phyloP scores from a whole-genome alignment of 495 filamentous ascomycete species.

The Sabuloglossum arenarium region DNA sequence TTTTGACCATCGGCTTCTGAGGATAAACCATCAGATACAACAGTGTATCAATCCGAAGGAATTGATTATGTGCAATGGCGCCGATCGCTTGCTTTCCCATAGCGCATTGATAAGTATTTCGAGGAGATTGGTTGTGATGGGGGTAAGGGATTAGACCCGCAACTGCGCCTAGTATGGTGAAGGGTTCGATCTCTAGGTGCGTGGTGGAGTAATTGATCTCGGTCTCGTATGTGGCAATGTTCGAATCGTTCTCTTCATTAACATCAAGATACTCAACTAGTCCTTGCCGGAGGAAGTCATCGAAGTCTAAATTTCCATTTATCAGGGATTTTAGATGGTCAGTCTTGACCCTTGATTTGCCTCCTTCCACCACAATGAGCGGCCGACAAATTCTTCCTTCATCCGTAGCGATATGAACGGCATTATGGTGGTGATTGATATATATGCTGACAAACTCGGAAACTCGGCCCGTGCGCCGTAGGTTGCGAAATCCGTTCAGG shows the following conservation, averaged over 20 bases:
- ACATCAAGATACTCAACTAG: constrained; percentile 93
- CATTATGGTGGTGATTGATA: constrained; percentile 77
- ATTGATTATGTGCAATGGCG: constrained; percentile 92
- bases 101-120: constrained; percentile 98
- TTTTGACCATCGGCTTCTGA: constrained; percentile 93
- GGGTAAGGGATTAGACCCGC: constrained; percentile 94
- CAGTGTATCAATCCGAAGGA: constrained; percentile 83
- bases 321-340: constrained; percentile 59
- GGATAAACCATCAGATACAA: constrained; percentile 95
- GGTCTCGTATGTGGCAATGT: constrained; percentile 73
- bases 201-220: constrained; percentile 59
- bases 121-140: constrained; percentile 96
- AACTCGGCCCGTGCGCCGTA: constrained; percentile 70
- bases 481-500: constrained; percentile 55
- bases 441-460: constrained; percentile 91
- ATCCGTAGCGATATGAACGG: constrained; percentile 89
- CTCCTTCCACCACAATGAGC: constrained; percentile 79
- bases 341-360: constrained; percentile 53
- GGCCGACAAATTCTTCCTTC: constrained; percentile 92
- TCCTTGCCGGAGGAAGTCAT: constrained; percentile 75
- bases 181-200: constrained; percentile 93
- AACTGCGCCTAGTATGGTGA: constrained; percentile 92
- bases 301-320: constrained; percentile 64
- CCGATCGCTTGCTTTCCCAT: constrained; percentile 99
- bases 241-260: constrained; percentile 92